Conservation (phyloP, 768 basidiomycete species). For the Coprinellus micaceus region DNA sequence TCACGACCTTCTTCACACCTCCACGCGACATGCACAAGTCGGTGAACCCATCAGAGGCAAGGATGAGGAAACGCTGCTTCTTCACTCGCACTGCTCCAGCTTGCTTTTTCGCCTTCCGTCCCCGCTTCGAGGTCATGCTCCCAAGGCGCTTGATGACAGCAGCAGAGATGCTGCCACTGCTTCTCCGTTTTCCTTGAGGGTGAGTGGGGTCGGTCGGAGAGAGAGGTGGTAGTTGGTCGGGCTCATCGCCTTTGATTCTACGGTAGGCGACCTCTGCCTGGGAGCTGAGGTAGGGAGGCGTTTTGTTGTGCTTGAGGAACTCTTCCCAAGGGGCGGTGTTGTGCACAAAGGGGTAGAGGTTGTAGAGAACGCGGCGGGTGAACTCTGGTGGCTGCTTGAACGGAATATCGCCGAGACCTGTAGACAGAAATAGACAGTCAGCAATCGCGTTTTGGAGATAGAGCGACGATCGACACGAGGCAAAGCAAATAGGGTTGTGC, state of each 20-base stretch:
- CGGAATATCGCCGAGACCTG: slow-evolving; percentile 67
- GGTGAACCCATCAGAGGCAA: slow-evolving; percentile 65
- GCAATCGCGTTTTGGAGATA: slow-evolving; percentile 12
- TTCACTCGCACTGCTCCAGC: background rate
- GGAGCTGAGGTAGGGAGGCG: slow-evolving; percentile 65
- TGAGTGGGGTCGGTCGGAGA: background rate
- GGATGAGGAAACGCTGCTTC: slow-evolving; percentile 44
- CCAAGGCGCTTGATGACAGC: background rate
- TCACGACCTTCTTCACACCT: slow-evolving; percentile 43
- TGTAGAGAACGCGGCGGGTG: slow-evolving; percentile 63
- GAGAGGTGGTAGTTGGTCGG: no score
- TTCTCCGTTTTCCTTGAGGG: slow-evolving; percentile 4
- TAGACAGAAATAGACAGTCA: slow-evolving; percentile 10
- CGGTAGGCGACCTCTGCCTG: slow-evolving; percentile 62
- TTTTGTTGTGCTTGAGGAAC: slow-evolving; percentile 56
- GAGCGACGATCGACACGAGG: background rate
- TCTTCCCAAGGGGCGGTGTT: slow-evolving; percentile 65
- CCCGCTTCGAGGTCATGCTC: background rate
- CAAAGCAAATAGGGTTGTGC: slow-evolving; percentile 10
- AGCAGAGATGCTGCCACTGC: slow-evolving; percentile 7
- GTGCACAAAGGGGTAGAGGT: slow-evolving; percentile 58
- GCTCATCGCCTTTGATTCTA: slow-evolving; percentile 31
- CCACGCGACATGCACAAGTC: slow-evolving; percentile 50
- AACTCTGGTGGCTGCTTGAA: slow-evolving; percentile 73
- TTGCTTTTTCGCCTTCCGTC: slow-evolving; percentile 1